Conservation (phyloP, 1,139 yeast genomes). For the Sugiyamaella paludigena region DNA sequence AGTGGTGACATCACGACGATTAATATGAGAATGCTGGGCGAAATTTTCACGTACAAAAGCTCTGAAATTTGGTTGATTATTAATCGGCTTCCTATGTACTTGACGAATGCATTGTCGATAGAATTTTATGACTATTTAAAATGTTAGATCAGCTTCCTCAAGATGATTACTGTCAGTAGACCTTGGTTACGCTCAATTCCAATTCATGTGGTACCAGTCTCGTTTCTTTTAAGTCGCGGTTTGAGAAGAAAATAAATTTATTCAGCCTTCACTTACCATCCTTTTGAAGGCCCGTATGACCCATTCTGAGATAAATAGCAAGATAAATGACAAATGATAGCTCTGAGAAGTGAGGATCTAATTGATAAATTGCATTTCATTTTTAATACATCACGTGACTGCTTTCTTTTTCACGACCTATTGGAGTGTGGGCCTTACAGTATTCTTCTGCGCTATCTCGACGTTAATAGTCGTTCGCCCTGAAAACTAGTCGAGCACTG, state of each 20-base stretch:
- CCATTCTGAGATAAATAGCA: conserved; percentile 18
- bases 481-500: no score
- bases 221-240: neutral
- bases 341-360: neutral
- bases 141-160: neutral
- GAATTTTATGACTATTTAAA: conserved; percentile 34
- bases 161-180: no score
- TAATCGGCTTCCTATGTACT: conserved; percentile 36
- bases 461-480: no score
- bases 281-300: conserved; percentile 32
- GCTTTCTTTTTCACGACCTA: no score
- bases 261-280: conserved; percentile 32
- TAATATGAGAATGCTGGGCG: conserved; percentile 52
- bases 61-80: conserved; percentile 31
- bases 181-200: no score
- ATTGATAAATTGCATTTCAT: neutral
- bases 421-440: no score
- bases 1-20: conserved; percentile 79
- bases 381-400: no score
- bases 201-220: no score
- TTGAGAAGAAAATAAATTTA: no score
- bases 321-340: neutral
- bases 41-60: conserved; percentile 57
- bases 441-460: no score
- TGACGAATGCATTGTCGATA: conserved; percentile 41